A percentile compares a stretch with the other conserved stretches of the same genome.
These are phyloP conservation scores for Solanum virginianum DNA, from an alignment of 257 asterid genomes.

Conservation along the genomic window DNA sequence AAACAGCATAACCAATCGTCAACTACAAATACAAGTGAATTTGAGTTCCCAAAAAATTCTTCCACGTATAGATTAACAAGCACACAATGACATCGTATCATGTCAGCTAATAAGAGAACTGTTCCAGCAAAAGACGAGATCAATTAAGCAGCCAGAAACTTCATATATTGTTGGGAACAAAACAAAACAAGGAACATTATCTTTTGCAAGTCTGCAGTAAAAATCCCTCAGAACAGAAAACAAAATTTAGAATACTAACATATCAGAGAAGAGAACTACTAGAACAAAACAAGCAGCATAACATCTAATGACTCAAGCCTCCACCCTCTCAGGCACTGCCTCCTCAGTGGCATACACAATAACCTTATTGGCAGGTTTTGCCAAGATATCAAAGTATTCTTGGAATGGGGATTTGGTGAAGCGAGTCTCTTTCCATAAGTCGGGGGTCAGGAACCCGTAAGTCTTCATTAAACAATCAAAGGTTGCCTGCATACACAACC, in stretches of 20 bases:
- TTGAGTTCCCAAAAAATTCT: too few species aligned
- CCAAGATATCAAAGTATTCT: neutral
- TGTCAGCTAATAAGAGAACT: neutral
- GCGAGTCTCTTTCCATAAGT: conserved; percentile 37
- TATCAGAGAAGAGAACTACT: neutral
- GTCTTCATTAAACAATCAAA: conserved; percentile 67
- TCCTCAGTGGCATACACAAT: neutral
- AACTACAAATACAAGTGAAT: neutral
- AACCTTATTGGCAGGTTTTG: neutral
- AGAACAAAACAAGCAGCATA: neutral
- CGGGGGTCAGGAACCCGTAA: conserved; percentile 72
- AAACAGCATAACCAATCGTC: neutral
- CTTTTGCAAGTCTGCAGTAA: neutral
- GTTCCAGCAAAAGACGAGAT: neutral
- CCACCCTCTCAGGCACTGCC: neutral
- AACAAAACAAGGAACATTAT: neutral
- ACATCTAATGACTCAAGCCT: neutral
- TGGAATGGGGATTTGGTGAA: conserved; percentile 1
- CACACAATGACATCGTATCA: neutral
- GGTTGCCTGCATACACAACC: conserved; percentile 28
- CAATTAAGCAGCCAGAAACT: neutral
- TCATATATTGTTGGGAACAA: neutral
- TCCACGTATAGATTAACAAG: neutral
- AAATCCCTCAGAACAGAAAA: neutral
- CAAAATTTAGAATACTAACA: neutral